A percentile compares a stretch with the other conserved stretches of the same genome.
These are phyloP conservation scores for Podospora pseudocomata DNA, from an alignment of 495 filamentous ascomycete genomes.

Conservation along the genomic window DNA sequence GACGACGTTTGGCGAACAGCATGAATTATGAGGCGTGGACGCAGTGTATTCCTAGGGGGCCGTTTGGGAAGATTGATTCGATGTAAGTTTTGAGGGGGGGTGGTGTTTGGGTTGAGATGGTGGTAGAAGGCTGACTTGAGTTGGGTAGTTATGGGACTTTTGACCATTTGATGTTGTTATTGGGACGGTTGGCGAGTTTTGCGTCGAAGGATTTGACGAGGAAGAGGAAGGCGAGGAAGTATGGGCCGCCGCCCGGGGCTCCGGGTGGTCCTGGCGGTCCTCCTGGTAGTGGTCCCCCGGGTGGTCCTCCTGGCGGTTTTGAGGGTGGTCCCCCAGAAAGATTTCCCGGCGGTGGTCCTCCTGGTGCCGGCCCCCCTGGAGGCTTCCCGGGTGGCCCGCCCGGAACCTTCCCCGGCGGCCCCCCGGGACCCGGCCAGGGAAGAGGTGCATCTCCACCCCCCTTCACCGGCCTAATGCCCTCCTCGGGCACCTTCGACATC, in stretches of 20 bases:
- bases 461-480: slow-evolving; percentile 64
- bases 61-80: slow-evolving; percentile 71
- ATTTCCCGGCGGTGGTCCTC: slow-evolving; percentile 19
- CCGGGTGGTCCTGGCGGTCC: slow-evolving; percentile 1
- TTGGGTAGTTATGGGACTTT: slow-evolving; percentile 66
- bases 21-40: slow-evolving; percentile 76
- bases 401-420: neutral
- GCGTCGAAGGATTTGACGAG: slow-evolving; percentile 70
- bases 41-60: slow-evolving; percentile 79
- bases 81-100: slow-evolving; percentile 44
- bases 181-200: slow-evolving; percentile 81
- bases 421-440: slow-evolving; percentile 24
- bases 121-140: neutral
- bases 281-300: neutral
- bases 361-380: neutral
- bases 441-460: slow-evolving; percentile 36
- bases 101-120: neutral
- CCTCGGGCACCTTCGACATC: slow-evolving; percentile 45
- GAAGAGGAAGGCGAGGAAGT: slow-evolving; percentile 61
- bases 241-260: slow-evolving; percentile 8
- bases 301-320: neutral
- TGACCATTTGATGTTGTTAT: slow-evolving; percentile 78
- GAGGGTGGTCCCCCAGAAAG: slow-evolving; percentile 7
- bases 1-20: slow-evolving; percentile 42
- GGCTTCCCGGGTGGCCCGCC: slow-evolving; percentile 8